Evolutionary conservation across 352 stramenopile species (phyloP), one percentile per base, ranked within the genome.

Genomic region (Phytophthora foliorum): DNA sequence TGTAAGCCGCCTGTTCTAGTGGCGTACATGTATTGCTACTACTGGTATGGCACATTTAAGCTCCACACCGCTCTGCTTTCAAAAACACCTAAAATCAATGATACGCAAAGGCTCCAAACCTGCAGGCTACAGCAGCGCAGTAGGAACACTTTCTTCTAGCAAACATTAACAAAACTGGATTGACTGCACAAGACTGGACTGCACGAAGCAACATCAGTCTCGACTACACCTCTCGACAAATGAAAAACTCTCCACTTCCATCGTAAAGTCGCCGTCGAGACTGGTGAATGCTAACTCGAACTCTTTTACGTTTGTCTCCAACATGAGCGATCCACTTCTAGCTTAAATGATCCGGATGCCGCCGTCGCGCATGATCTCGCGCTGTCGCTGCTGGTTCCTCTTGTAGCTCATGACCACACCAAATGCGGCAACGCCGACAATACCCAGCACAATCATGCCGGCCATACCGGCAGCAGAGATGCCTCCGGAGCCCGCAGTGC

Each of bases 361-460:
- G 42, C 75, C 75, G 45, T 91, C 87, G 49, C 87, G 81, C 80
- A 93, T 89, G 56, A 93, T 93, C 58, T 92, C 79, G 49, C 80
- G 83, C 74, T 93, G 86, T 36, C 83, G 80, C 57, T 75, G 67
- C 77, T 93, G 82, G 73, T 93, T 93, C 74, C 81, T 93, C 61
- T 81, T 82, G 75, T 93, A 93, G 74, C 86, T 92, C 57, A 81
- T 70, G 56, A 90, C 75, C 22, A 88, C 74, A 38, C 75, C 82
- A 22, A 86, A 50, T 29, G 74, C 80, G 6, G 80, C 83, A 48
- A 91, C 52, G 50, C 65, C 72, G 22, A 87, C 82, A 32, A 85
- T 77, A 34, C 64, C 78, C n/a, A 92, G 48, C 41, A 93, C 78
- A 41, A 89, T 72, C 21, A 81, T 75, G 34, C 86, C 86, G 13